Percentiles rank a stretch among this genome's conserved stretches.
Evolutionary conservation across 2,329 filamentous ascomycete species (phyloP).

Genomic region (Dactylonectria estremocensis): DNA sequence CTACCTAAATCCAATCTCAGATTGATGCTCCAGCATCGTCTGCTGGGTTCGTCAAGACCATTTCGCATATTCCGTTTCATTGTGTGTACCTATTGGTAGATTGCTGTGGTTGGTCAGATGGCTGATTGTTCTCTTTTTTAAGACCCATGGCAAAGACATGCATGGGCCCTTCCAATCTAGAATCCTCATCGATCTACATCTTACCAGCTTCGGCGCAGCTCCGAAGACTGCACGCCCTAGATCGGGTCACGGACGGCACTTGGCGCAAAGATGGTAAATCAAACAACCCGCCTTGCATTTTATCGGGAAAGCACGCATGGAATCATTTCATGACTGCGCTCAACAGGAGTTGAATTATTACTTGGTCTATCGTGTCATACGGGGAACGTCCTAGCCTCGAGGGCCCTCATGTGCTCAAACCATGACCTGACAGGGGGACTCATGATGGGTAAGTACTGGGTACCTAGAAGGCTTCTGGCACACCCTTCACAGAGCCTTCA

Average conservation of each 20-base stretch:
- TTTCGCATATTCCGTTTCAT: background rate
- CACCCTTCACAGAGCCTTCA: constrained; percentile 5
- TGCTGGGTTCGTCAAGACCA: background rate
- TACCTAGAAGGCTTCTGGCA: no score
- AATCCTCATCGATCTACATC: constrained; percentile 21
- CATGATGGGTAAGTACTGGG: no score
- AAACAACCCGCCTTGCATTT: background rate
- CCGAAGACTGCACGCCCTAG: constrained; percentile 24
- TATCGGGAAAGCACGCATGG: background rate
- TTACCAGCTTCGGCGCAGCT: constrained; percentile 18
- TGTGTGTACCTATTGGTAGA: background rate
- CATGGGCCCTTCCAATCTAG: constrained; percentile 29
- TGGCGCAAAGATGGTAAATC: constrained; percentile 1
- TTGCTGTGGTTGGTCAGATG: background rate
- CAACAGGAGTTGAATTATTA: no score
- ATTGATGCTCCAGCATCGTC: background rate
- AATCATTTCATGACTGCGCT: background rate
- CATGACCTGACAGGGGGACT: background rate
- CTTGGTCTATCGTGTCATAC: no score
- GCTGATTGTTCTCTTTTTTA: background rate
- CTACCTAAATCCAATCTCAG: background rate
- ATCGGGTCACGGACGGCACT: background rate
- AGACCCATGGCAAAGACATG: constrained; percentile 13
- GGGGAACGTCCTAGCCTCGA: no score
- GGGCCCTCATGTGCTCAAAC: no score